Evolutionary conservation across 2,329 filamentous ascomycete species (phyloP), one percentile per base, ranked within the genome.

Genomic region (Coniochaeta prunicola): DNA sequence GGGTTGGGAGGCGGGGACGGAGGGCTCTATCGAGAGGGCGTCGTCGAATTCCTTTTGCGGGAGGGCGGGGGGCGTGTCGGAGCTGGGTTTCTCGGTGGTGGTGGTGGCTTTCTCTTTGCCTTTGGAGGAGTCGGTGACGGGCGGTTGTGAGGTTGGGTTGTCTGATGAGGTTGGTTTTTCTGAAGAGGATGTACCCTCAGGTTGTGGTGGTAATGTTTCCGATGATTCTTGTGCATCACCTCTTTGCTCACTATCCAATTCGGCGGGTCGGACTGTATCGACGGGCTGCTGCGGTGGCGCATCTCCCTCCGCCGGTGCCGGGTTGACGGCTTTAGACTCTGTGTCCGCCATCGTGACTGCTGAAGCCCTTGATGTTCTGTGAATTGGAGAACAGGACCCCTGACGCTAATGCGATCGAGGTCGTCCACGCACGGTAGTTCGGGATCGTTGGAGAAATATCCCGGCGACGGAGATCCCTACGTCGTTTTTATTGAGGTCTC

Each of bases 21-120:
- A 68, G 59, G 60, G 71, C 59, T 38, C 70, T 70, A 65, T 74
- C 64, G 70, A 74, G 63, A 64, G 68, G 59, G 64, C 73, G 59
- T 62, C 73, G 64, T 58, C 70, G 10, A 31, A 5, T 17, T 55
- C 53, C 21, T 55, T 55, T 21, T 28, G 30, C 8, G 53, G 53
- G 15, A 21, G 30, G 15, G 53, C 53, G 17, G 53, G 53, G 8
- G 30, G 53, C 2, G 28, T 36, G 26, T 53, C 26, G 26, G 48
- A 19, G 30, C 4, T 10, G 48, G 26, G 13, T 4, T 19, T n/a
- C 7, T 53, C 26, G 19, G 26, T 15, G 26, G 26, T 15, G 30
- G 53, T 17, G 24, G 48, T 26, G 21, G 48, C 53, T 36, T 19
- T 21, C 30, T 55, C 28, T 36, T 33, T 55, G 30, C 30, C 53